Evolutionary conservation across 306 rosid genomes (phyloP), one percentile per base, ranked within the genome.

Genomic region (Corylus americana): DNA sequence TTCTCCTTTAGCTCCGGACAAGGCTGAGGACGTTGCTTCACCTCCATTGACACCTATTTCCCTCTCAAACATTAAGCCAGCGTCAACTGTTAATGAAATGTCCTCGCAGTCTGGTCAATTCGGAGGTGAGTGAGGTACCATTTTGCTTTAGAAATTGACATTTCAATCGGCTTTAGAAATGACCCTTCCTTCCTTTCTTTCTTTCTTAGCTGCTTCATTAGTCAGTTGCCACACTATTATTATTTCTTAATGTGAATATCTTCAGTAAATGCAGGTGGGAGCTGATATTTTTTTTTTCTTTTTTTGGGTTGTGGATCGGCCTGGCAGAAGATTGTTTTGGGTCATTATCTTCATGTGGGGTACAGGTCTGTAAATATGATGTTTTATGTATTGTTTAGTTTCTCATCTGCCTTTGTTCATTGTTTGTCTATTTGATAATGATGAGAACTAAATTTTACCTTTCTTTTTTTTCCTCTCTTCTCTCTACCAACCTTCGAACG

Each of bases 241-340:
- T 66, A 71, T 70, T 81, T 59, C 78, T 86, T 85, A 88, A 80
- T 80, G 63, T 51, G 85, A 79, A 80, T 69, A 44, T 86, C 82
- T 81, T 81, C 92, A 85, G 92, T 87, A 89, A 88, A 84, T 83
- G 97, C 94, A 88, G 97, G 91, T 88, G 89, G 88, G 86, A 90
- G 88, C 84, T 92, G 78, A 88, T 80, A 11, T 48, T 72, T 76
- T 29, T 29, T 10, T 58, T 58, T 69, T n/a, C 29, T 42, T 42
- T 39, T 39, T 42, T 6, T 35, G 57, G 20, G 78, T 72, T 27
- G 61, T 18, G 81, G 83, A 83, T 75, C 80, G 81, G 66, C 85
- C 83, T 78, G 31, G 80, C 83, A 74, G 78, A 76, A 75, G 82
- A 79, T 84, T 76, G 88, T 81, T 35, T 72, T 67, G 71, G 80